Percentiles rank a stretch among this genome's conserved stretches.
Conservation (phyloP, 2,329 filamentous ascomycete genomes). For the Colletotrichum orbiculare region DNA sequence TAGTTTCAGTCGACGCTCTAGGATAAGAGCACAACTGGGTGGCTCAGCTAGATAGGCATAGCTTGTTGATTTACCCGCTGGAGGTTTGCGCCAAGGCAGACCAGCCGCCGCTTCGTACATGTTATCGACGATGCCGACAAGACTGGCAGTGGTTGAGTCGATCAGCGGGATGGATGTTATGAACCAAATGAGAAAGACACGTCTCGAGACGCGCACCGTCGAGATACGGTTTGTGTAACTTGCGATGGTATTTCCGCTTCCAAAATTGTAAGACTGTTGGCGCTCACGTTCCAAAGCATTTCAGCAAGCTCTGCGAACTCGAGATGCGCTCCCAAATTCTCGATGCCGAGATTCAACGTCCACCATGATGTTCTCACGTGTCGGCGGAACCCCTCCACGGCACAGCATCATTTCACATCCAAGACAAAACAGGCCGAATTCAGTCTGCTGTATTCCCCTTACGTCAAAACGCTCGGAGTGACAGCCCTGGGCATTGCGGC, state of each 20-base stretch:
- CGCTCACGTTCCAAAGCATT: constrained; percentile 23
- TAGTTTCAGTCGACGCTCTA: not conserved
- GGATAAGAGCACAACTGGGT: not conserved
- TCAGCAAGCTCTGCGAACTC: not conserved
- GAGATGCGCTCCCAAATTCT: constrained; percentile 19
- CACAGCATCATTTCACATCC: constrained; percentile 1
- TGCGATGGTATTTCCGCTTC: not conserved
- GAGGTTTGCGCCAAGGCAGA: no score
- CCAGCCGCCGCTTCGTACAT: no score
- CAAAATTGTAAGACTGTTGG: not conserved
- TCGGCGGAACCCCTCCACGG: not conserved
- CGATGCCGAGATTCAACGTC: constrained; percentile 13
- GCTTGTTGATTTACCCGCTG: not conserved
- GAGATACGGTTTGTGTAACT: not conserved
- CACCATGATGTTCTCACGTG: constrained; percentile 1
- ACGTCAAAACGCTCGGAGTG: constrained; percentile 1
- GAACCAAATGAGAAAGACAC: not conserved
- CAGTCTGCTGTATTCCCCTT: not conserved
- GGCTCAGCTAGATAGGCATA: not conserved
- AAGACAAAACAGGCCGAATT: constrained; percentile 4
- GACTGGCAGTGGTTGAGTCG: no score
- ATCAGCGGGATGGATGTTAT: not conserved
- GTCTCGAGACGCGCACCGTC: not conserved
- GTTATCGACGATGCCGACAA: no score
- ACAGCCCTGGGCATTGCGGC: constrained; percentile 1